Base-by-base conservation (phyloP, 2,329 filamentous ascomycete genomes). In the Sporothrix mexicana region DNA sequence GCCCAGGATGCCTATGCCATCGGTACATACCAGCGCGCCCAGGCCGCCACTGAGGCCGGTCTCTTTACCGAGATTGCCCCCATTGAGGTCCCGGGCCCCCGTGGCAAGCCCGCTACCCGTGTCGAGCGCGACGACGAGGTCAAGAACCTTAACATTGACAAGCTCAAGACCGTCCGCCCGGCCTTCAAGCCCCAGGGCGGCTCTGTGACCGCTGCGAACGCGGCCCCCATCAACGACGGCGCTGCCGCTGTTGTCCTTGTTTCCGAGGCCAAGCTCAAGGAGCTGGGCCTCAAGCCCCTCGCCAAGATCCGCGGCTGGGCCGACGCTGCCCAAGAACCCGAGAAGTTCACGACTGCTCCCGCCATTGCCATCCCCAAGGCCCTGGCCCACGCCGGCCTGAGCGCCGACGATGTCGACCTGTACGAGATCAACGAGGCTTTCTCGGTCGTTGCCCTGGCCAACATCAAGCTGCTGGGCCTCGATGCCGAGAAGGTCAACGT, bases 401-500 rank as follows among this genome's bases (percentile, higher is more conserved):
- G 90, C 73, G 88, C 91, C 77, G 89, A 91, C 76, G 87, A 93
- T 74, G 88, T 99, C 73, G 95, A 98, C 79, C 96, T 90, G 78
- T 99, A 96, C 83, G 96, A 99, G 87, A 98, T 99, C 87, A 99
- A 99, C 87, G 96, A 99, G 87, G 96, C 96, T 57, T 99, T 99
- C 87, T 96, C 93, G 75, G 96, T 97, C 68, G 96, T 99, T 76
- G 94, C 96, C 53, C 88, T 99, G 70, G 95, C 96, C 77, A 99
- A 99, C 87, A 90, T 97, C 85, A 97, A 99, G 89, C 83, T 98
- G 72, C 90, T 99, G 55, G 88, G 87, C 75, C 85, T 99, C 73
- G 86, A 87, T 76, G 88, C 93, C 76, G 93, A 95, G 74, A 97
- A 94, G 84, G 95, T 99, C 81, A 99, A 99, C 85, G 86, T 98